Base-by-base conservation (phyloP, 2,329 filamentous ascomycete genomes). In the Pseudopyrenochaeta lycopersici region DNA sequence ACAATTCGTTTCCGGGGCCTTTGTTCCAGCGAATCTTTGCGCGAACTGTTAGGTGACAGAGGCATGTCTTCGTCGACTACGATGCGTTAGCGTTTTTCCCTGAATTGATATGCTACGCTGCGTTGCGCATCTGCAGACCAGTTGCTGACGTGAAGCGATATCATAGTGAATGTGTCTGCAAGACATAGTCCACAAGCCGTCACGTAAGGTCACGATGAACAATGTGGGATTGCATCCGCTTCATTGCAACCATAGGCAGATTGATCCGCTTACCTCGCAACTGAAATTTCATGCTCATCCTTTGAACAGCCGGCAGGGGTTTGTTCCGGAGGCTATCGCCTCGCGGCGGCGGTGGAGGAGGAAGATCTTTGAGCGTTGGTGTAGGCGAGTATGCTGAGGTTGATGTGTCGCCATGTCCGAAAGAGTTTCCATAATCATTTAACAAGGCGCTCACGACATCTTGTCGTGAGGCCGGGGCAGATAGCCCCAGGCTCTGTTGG, bases 361-460 rank as follows among this genome's bases (percentile, higher is more conserved):
- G 71, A 32, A 74, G 68, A 15, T 74, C 70, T 30, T 73, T 73
- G 27, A 66, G 48, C 12, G 65, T 49, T n/a, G 64, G 58, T 43
- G 62, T 56, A 14, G 68, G 63, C 23, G 70, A 69, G 46, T 56
- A 54, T 7, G 46, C 33, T 36, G 63, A 70, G 10, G 66, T 56
- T 30, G 64, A 70, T 21, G 54, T 55, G 32, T 67, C 62, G 46
- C 54, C 62, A 18, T 51, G 58, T n/a, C 54, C 62, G 46, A 73
- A 73, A 3, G 65, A 68, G 41, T 58, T 71, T 18, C 68, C 71
- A 59, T 77, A 77, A n/a, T 71, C 73, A 53, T 72, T 72, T 38
- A 77, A 59, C 36, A 77, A 60, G 49, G 71, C 68, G 66, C 72
- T 76, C 58, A 77, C 64, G 23, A 77, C 61, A 51, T 77, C 74